Percentiles rank a stretch among this genome's conserved stretches.
Evolutionary conservation across 1,284 basidiomycete genomes (phyloP).

Genomic region (Austropuccinia psidii): DNA sequence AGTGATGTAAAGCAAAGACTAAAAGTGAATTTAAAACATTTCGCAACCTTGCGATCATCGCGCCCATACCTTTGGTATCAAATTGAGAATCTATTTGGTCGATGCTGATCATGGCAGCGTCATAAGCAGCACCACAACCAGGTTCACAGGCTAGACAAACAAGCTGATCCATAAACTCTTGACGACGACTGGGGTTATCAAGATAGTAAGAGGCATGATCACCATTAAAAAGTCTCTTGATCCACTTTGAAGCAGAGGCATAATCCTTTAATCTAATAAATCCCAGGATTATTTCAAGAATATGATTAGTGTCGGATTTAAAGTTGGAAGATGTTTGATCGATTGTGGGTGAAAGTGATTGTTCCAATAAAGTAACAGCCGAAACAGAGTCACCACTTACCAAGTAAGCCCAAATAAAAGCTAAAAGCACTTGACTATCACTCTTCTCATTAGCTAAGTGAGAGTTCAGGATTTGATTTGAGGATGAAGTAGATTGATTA

Average conservation of each 20-base stretch:
- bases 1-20: conserved; percentile 24
- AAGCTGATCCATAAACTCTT: conserved; percentile 24
- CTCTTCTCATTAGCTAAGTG: conserved; percentile 8
- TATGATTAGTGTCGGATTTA: conserved; percentile 15
- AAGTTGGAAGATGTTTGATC: not conserved
- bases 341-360: not conserved
- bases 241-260: conserved; percentile 27
- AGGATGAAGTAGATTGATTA: not conserved
- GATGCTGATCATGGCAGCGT: conserved; percentile 30
- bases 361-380: conserved; percentile 26
- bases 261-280: conserved; percentile 28
- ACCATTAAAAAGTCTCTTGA: conserved; percentile 28
- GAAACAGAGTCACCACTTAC: conserved; percentile 26
- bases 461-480: not conserved
- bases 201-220: conserved; percentile 31
- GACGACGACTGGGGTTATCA: conserved; percentile 11
- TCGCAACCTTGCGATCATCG: conserved; percentile 16
- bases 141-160: conserved; percentile 17
- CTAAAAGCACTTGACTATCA: conserved; percentile 11
- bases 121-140: conserved; percentile 18
- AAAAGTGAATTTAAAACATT: conserved; percentile 20
- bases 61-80: conserved; percentile 1
- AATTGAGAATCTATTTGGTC: conserved; percentile 24
- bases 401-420: conserved; percentile 24
- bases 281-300: conserved; percentile 27